Evolutionary conservation across 768 basidiomycete species (phyloP), one percentile per base, ranked within the genome.

Genomic region (Lactarius hengduanensis): DNA sequence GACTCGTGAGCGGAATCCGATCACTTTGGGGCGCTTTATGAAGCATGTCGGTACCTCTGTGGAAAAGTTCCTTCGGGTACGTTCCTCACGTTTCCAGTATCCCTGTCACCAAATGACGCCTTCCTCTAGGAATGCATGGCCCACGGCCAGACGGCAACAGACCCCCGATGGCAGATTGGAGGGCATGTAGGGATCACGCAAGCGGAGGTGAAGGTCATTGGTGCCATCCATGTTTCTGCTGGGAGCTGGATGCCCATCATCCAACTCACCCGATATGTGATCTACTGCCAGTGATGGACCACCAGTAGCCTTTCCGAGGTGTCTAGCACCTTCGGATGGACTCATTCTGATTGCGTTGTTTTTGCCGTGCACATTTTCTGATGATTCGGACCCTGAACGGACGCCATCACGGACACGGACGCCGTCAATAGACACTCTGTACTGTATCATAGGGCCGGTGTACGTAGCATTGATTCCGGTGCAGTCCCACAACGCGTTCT

Each of bases 211-310:
- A 65, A 47, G 43, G 11, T 68, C 3, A 61, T 68, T 13, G 67
- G 67, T 3, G 63, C 55, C 1, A 28, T 68, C 1, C 67, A 68
- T 18, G 59, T 68, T 0, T 68, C 67, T 5, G 53, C 63, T 2
- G 67, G 63, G 0, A 47, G 34, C 10, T 68, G 67, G 67, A 60
- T 60, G 67, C 63, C 63, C 0, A 61, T 68, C 43, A 26, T 68
- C 0, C 67, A 68, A n/a, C 67, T 65, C 4, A 59, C 54, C 4
- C 28, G n/a, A n/a, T 61, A 65, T 34, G 54, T 68, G 28, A 6
- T 61, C 16, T 65, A 56, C 15, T 4, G 30, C 32, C 32, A 34
- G 32, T 34, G 32, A 34, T 34, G 32, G 28, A 0, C 1, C 22
- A 6, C 22, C 5, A 26, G 22, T 26, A 15, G 50, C 11, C 1